A percentile compares a stretch with the other conserved stretches of the same genome.
phyloP scores from a whole-genome alignment of 2,329 filamentous ascomycete species.

The Phialophora tarda region DNA sequence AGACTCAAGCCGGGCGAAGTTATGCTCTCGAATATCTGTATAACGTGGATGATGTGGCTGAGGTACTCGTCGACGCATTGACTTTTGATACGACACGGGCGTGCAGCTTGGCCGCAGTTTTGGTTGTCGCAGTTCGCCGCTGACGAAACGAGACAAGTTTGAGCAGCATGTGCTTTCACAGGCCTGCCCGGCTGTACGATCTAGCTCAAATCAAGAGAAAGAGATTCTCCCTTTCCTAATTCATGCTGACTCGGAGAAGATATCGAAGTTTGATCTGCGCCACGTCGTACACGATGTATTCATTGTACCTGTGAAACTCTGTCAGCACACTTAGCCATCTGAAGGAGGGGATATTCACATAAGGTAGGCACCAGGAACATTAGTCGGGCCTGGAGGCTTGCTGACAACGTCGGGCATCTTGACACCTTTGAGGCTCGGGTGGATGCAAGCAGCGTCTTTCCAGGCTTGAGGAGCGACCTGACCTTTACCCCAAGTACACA shows the following conservation, averaged over 20 bases:
- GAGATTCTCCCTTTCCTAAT: conserved; percentile 5
- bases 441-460: conserved; percentile 75
- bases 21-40: neutral
- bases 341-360: neutral
- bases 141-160: neutral
- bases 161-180: neutral
- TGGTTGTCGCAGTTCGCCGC: neutral
- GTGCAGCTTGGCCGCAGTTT: neutral
- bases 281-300: conserved; percentile 58
- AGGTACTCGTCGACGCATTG: neutral
- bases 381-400: conserved; percentile 24
- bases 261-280: conserved; percentile 55
- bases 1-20: neutral
- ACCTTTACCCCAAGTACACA: conserved; percentile 75
- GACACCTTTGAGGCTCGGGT: conserved; percentile 69
- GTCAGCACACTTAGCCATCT: neutral
- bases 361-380: conserved; percentile 29
- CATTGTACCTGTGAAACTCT: conserved; percentile 44
- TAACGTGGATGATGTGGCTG: neutral
- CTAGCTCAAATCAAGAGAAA: neutral
- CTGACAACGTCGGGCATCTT: conserved; percentile 58
- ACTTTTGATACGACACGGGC: neutral
- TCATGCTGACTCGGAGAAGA: conserved; percentile 51
- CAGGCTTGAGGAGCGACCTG: conserved; percentile 67
- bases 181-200: neutral